Percentiles rank a stretch among this genome's conserved stretches.
Evolutionary conservation across 192 early-diverging fungal species (phyloP).

Genomic region (Rhizoclosmatium sp.): DNA sequence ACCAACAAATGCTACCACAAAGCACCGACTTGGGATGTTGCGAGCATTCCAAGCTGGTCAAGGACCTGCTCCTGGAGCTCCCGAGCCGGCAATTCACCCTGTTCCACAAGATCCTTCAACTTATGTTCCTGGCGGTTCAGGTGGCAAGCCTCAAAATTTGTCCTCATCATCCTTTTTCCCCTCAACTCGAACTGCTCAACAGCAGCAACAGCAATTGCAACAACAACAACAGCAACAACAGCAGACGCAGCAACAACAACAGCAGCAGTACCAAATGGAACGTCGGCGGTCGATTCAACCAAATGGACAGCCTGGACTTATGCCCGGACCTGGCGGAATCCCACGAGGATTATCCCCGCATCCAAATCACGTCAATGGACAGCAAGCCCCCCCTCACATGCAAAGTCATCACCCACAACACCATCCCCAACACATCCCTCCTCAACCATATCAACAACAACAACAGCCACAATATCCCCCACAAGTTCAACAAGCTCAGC

Average conservation of each 20-base stretch:
- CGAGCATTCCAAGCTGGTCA: slow-evolving; percentile 49
- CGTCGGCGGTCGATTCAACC: background rate
- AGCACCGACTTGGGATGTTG: slow-evolving; percentile 71
- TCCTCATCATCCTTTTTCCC: slow-evolving; percentile 22
- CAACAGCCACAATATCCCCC: background rate
- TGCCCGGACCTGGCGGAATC: background rate
- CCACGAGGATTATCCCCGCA: background rate
- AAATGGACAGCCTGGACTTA: background rate
- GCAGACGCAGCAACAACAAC: slow-evolving; percentile 3
- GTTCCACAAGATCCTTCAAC: slow-evolving; percentile 24
- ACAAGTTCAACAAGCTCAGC: slow-evolving; percentile 1
- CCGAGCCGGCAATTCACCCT: slow-evolving; percentile 34
- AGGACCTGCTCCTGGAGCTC: slow-evolving; percentile 26
- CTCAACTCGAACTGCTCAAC: slow-evolving; percentile 5
- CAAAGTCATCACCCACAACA: background rate
- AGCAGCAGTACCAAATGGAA: background rate
- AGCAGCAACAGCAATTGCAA: background rate
- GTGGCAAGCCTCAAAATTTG: slow-evolving; percentile 12
- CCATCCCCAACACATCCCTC: slow-evolving; percentile 6
- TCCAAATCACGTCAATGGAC: background rate
- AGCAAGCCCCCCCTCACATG: background rate
- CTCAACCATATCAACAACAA: background rate
- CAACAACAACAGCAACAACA: background rate
- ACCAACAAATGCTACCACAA: slow-evolving; percentile 85
- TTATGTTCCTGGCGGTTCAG: slow-evolving; percentile 9